Conservation (phyloP, 1,139 yeast species). For the Pichia sp. region DNA sequence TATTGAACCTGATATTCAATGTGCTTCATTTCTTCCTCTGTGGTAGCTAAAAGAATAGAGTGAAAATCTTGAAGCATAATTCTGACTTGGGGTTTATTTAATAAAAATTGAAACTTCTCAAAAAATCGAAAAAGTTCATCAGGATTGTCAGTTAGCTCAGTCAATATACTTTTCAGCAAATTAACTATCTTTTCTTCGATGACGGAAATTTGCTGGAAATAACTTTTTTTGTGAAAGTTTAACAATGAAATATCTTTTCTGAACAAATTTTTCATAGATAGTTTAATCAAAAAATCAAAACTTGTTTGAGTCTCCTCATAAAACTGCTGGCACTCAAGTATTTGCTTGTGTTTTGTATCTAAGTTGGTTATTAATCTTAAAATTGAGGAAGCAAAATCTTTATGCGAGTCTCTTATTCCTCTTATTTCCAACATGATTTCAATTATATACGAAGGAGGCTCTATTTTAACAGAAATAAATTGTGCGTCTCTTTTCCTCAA, state of each 20-base stretch:
- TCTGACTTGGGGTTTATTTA: slow-evolving; percentile 43
- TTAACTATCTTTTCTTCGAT: slow-evolving; percentile 40
- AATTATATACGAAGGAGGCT: slow-evolving; percentile 35
- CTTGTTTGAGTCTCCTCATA: slow-evolving; percentile 31
- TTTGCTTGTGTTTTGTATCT: slow-evolving; percentile 16
- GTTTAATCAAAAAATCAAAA: slow-evolving; percentile 30
- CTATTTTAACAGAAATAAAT: slow-evolving; percentile 56
- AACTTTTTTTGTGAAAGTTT: slow-evolving; percentile 25
- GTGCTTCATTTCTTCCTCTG: slow-evolving; percentile 36
- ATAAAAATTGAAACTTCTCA: slow-evolving; percentile 37
- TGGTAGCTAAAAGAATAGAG: slow-evolving; percentile 35
- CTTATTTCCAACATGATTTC: slow-evolving; percentile 39
- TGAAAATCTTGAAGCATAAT: slow-evolving; percentile 52
- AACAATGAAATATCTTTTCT: slow-evolving; percentile 11
- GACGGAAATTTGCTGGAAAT: slow-evolving; percentile 33
- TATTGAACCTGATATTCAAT: slow-evolving; percentile 34
- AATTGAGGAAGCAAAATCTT: slow-evolving; percentile 26
- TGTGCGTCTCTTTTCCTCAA: slow-evolving; percentile 69
- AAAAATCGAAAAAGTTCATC: slow-evolving; percentile 44
- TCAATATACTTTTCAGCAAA: slow-evolving; percentile 32
- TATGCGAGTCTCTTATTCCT: slow-evolving; percentile 46
- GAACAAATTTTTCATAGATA: slow-evolving; percentile 7
- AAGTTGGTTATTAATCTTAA: slow-evolving; percentile 21
- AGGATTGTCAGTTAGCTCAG: slow-evolving; percentile 30
- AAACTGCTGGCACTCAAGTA: slow-evolving; percentile 1